Evolutionary conservation across 495 filamentous ascomycete species (phyloP).

Genomic region (Aspergillus olivimuriae): DNA sequence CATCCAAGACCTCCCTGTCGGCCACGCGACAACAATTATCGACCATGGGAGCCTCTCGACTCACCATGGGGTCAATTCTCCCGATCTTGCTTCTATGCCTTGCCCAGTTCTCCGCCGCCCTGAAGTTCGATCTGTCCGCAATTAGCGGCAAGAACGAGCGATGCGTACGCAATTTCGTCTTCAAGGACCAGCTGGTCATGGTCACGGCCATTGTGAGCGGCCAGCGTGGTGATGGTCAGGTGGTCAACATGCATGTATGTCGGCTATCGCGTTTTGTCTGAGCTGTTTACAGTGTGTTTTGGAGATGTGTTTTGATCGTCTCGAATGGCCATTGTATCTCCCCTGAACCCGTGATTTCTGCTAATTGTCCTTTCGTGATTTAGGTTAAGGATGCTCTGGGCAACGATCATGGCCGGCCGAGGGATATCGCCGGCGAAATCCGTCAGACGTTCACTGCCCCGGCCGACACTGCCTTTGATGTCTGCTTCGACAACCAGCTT

Average conservation of each 20-base stretch:
- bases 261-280: not conserved
- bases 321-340: not conserved
- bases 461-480: constrained; percentile 89
- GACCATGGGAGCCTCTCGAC: constrained; percentile 27
- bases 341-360: constrained; percentile 1
- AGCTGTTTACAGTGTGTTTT: not conserved
- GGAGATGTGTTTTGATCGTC: not conserved
- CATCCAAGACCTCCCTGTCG: constrained; percentile 21
- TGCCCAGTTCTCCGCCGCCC: constrained; percentile 59
- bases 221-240: constrained; percentile 82
- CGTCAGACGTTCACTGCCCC: constrained; percentile 94
- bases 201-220: constrained; percentile 90
- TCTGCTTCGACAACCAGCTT: constrained; percentile 91
- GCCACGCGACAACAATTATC: constrained; percentile 16
- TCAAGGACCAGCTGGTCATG: constrained; percentile 90
- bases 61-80: constrained; percentile 32
- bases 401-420: constrained; percentile 89
- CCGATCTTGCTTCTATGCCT: constrained; percentile 32
- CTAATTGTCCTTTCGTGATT: constrained; percentile 8
- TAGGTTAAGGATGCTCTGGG: constrained; percentile 93
- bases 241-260: constrained; percentile 91
- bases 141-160: constrained; percentile 62
- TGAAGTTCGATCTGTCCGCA: constrained; percentile 91
- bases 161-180: constrained; percentile 96
- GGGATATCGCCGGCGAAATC: constrained; percentile 85